phyloP scores from a whole-genome alignment of 202 grass and related monocot species.

The Tripidium arundinaceum region DNA sequence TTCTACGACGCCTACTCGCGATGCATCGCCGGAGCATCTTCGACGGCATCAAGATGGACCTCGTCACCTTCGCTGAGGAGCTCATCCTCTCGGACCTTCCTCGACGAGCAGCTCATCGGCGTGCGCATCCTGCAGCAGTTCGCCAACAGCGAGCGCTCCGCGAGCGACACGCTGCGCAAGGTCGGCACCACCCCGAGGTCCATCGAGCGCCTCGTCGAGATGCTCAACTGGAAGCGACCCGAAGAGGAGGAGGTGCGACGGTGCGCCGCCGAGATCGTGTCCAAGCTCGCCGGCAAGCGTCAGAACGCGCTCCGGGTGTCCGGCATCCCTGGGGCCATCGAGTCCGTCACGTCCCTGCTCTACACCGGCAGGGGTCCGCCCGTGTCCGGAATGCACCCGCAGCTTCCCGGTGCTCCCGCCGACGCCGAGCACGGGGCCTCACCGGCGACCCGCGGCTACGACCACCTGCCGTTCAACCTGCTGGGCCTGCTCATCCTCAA shows the following conservation, averaged over 20 bases:
- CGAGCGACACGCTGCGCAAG: neutral
- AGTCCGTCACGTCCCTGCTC: neutral
- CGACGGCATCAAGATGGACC: constrained; percentile 24
- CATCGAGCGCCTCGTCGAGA: constrained; percentile 14
- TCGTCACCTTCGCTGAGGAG: constrained; percentile 2
- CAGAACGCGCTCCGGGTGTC: neutral
- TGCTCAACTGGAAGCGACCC: neutral
- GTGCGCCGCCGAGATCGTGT: neutral
- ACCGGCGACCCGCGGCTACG: neutral
- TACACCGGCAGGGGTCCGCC: neutral
- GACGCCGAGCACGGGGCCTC: no score
- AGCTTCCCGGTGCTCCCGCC: neutral
- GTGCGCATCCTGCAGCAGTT: neutral
- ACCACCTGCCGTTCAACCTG: neutral
- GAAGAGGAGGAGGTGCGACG: neutral
- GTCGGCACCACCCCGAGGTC: neutral
- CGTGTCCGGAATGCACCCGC: neutral
- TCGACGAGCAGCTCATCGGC: constrained; percentile 17
- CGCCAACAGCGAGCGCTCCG: neutral
- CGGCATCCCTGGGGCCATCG: neutral
- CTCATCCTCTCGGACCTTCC: neutral
- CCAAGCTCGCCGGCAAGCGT: neutral
- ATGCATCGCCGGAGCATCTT: neutral
- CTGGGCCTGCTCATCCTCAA: neutral
- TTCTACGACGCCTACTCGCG: constrained; percentile 10